Conservation (phyloP, 176 grass and related monocot species). For the Canna indica region DNA sequence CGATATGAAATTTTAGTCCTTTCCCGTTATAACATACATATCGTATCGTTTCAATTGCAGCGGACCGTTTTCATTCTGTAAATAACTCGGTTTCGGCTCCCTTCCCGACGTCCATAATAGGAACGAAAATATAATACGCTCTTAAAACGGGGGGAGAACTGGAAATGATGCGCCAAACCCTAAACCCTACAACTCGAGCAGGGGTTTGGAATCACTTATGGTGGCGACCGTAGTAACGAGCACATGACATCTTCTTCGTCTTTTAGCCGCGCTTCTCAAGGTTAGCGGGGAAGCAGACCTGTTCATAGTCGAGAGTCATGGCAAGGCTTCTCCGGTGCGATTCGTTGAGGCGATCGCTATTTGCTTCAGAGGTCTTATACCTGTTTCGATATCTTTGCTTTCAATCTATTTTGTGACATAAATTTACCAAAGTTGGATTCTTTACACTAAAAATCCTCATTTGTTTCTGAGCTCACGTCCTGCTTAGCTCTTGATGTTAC, state of each 20-base stretch:
- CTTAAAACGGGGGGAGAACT: background rate
- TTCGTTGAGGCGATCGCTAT: conserved; percentile 36
- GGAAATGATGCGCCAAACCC: background rate
- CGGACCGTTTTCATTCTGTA: too few relatives aligned
- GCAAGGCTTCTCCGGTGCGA: conserved; percentile 55
- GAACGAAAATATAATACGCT: background rate
- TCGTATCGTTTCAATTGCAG: too few relatives aligned
- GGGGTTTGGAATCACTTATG: background rate
- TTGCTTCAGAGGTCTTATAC: conserved; percentile 25
- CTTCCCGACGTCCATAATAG: too few relatives aligned
- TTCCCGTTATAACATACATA: too few relatives aligned
- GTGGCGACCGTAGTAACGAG: too few relatives aligned
- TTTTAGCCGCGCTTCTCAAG: background rate
- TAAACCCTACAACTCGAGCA: background rate
- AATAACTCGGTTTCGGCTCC: background rate
- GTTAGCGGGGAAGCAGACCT: background rate
- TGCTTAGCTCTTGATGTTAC: background rate
- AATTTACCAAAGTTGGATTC: background rate
- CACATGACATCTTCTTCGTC: background rate
- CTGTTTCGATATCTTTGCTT: background rate
- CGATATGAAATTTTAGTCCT: too few relatives aligned
- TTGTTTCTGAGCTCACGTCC: background rate
- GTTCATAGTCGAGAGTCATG: conserved; percentile 32
- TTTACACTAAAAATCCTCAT: background rate
- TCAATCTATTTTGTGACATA: background rate